A percentile compares a stretch with the other conserved stretches of the same genome.
Conservation (phyloP, 805 yeast genomes). For the Lachancea kluyveri region DNA sequence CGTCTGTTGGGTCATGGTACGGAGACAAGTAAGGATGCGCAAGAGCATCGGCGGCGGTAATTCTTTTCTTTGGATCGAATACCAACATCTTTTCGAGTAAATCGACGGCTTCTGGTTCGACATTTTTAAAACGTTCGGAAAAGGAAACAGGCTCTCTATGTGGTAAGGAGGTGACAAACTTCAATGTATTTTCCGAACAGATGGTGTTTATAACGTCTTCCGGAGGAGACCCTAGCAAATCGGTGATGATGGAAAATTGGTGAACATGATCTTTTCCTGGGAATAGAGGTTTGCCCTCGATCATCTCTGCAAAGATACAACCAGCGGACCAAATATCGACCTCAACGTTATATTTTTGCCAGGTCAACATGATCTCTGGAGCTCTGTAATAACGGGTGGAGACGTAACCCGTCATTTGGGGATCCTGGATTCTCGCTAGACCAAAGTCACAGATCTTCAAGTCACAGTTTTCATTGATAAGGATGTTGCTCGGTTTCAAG, state of each 20-base stretch:
- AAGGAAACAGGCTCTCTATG: slow-evolving; percentile 89
- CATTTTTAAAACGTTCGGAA: slow-evolving; percentile 68
- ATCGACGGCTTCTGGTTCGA: slow-evolving; percentile 84
- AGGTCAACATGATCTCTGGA: slow-evolving; percentile 96
- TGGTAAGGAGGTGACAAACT: slow-evolving; percentile 91
- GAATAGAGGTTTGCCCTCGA: slow-evolving; percentile 92
- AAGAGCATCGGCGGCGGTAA: slow-evolving; percentile 86
- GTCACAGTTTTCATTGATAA: slow-evolving; percentile 86
- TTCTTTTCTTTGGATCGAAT: slow-evolving; percentile 91
- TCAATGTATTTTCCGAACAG: slow-evolving; percentile 89
- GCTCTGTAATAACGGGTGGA: slow-evolving; percentile 95
- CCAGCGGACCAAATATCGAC: slow-evolving; percentile 99
- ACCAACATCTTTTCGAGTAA: slow-evolving; percentile 83
- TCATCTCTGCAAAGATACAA: slow-evolving; percentile 95
- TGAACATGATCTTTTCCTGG: slow-evolving; percentile 99
- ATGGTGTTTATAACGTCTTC: slow-evolving; percentile 93
- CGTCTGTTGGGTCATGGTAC: slow-evolving; percentile 96
- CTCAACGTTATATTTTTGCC: slow-evolving; percentile 96
- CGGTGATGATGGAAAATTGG: slow-evolving; percentile 95
- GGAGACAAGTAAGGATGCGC: slow-evolving; percentile 89
- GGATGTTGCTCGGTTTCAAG: slow-evolving; percentile 76
- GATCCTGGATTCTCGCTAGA: slow-evolving; percentile 93
- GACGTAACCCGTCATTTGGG: slow-evolving; percentile 98
- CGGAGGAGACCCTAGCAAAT: slow-evolving; percentile 93
- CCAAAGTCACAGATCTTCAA: slow-evolving; percentile 92